phyloP scores from a whole-genome alignment of 164 flowering plant species.

The Stephania cephalantha region DNA sequence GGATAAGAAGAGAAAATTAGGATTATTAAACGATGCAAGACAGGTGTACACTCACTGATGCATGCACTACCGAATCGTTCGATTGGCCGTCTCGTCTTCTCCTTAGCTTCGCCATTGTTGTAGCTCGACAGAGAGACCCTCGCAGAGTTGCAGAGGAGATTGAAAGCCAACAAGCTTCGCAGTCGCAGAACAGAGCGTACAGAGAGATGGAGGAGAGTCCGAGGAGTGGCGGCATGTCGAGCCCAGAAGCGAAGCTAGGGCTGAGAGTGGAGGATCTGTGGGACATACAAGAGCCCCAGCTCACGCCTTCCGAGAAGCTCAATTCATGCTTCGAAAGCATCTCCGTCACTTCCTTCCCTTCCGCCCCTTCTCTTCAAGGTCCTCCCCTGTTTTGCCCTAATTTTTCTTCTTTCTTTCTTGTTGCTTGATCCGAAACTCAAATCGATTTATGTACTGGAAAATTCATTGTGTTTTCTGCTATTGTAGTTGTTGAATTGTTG shows the following conservation, averaged over 20 bases:
- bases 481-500: neutral
- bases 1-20: no score
- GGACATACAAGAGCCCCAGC: conserved; percentile 75
- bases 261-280: conserved; percentile 79
- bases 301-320: conserved; percentile 87
- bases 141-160: neutral
- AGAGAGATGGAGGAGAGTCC: conserved; percentile 38
- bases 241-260: conserved; percentile 89
- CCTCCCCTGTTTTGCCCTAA: neutral
- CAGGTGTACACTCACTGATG: neutral
- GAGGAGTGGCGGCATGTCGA: conserved; percentile 32
- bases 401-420: no score
- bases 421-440: no score
- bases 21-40: neutral
- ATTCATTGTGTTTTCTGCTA: neutral
- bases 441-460: neutral
- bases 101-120: conserved; percentile 13
- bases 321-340: conserved; percentile 92
- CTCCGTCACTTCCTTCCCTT: conserved; percentile 84
- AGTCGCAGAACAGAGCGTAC: neutral
- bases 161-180: conserved; percentile 5
- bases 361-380: conserved; percentile 59
- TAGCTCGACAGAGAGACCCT: neutral
- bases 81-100: conserved; percentile 18
- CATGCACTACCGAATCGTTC: neutral